Evolutionary conservation across 495 filamentous ascomycete species (phyloP).

Genomic region (Hypomontagnella monticulosa): DNA sequence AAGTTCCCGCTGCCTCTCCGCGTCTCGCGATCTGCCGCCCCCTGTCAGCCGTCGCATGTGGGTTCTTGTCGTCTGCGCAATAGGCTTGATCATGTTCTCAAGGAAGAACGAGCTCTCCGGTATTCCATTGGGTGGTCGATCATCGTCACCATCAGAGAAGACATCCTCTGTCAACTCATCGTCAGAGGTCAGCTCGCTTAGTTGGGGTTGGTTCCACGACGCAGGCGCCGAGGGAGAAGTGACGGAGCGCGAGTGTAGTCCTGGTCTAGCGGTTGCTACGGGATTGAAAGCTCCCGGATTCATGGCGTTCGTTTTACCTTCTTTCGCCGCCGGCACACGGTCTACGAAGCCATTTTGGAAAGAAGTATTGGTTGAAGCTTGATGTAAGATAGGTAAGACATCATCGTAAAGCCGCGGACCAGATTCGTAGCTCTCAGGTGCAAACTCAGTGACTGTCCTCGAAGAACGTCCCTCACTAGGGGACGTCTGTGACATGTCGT

Average conservation of each 20-base stretch:
- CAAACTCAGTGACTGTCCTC: constrained; percentile 71
- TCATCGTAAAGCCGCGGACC: constrained; percentile 92
- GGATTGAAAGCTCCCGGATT: constrained; percentile 67
- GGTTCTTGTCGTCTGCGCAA: constrained; percentile 62
- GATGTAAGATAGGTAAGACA: constrained; percentile 88
- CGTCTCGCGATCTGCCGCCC: constrained; percentile 67
- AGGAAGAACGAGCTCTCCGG: constrained; percentile 68
- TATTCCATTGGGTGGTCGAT: constrained; percentile 49
- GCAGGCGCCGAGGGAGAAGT: constrained; percentile 73
- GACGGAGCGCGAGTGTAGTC: constrained; percentile 74
- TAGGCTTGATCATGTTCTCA: constrained; percentile 70
- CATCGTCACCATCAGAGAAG: constrained; percentile 63
- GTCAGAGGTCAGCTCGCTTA: constrained; percentile 66
- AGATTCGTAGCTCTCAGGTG: constrained; percentile 70
- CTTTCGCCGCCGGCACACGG: constrained; percentile 60
- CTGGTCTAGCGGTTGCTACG: constrained; percentile 53
- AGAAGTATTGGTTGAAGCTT: constrained; percentile 70
- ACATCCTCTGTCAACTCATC: constrained; percentile 61
- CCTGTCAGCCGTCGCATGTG: constrained; percentile 72
- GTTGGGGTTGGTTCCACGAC: constrained; percentile 60
- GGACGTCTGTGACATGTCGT: constrained; percentile 64
- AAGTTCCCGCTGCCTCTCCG: constrained; percentile 68
- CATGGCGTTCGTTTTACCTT: constrained; percentile 68
- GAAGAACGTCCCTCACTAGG: constrained; percentile 66
- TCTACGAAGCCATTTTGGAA: constrained; percentile 92